phyloP scores from a whole-genome alignment of 768 basidiomycete genomes.

The Trametes cingulata region DNA sequence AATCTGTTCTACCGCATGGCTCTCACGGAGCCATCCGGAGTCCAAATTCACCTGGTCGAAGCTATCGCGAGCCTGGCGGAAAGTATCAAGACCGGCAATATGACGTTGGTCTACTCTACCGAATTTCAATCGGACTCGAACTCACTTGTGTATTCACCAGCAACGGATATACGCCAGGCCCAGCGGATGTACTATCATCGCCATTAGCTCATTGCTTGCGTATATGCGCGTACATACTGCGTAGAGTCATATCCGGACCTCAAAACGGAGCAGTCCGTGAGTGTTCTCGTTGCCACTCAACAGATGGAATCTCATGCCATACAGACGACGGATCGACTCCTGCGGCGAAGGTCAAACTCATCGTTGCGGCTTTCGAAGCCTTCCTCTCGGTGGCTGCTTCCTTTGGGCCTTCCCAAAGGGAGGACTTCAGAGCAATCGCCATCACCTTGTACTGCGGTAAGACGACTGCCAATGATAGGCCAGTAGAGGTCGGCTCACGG shows the following conservation, averaged over 20 bases:
- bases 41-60: constrained; percentile 74
- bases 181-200: constrained; percentile 19
- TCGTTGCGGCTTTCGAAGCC: constrained; percentile 61
- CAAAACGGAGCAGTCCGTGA: constrained; percentile 55
- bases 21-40: constrained; percentile 75
- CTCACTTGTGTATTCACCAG: neutral
- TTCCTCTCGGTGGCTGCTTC: constrained; percentile 60
- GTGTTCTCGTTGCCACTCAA: neutral
- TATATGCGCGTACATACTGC: constrained; percentile 80
- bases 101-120: neutral
- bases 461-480: constrained; percentile 9
- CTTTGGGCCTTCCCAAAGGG: constrained; percentile 55
- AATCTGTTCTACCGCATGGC: constrained; percentile 88
- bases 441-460: constrained; percentile 79
- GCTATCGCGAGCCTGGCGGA: constrained; percentile 45
- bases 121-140: neutral
- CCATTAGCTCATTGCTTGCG: constrained; percentile 63
- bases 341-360: constrained; percentile 61
- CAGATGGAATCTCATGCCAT: neutral
- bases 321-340: constrained; percentile 48
- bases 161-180: constrained; percentile 8
- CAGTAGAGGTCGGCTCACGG: neutral
- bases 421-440: constrained; percentile 79
- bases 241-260: constrained; percentile 63
- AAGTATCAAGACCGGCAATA: constrained; percentile 15